Evolutionary conservation across 2,329 filamentous ascomycete species (phyloP), one percentile per base, ranked within the genome.

Genomic region (Fusarium gaditjirri): DNA sequence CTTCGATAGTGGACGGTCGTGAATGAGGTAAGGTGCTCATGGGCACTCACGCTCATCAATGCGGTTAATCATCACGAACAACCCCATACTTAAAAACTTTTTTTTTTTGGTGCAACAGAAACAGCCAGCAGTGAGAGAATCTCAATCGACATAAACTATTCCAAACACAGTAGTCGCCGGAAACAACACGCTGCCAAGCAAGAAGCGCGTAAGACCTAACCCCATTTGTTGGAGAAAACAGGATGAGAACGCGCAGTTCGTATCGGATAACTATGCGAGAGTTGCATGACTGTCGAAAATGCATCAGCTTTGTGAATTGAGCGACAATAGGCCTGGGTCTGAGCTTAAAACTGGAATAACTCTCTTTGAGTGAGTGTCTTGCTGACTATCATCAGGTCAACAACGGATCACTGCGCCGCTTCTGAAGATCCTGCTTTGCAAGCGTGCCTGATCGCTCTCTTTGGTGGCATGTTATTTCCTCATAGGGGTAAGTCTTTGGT

Each of bases 11-110:
- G 35, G 35, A 11, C 17, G 35, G 35, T 6, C n/a, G 12, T 23
- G 39, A n/a, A 2, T 23, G 35, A 36, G 35, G 9, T 19, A 19
- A 36, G 9, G 9, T 36, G 9, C 9, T 19, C 17, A 5, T 31
- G 6, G 14, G 11, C 44, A 31, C 44, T n/a, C 1, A n/a, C 9
- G 44, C 27, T 31, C 11, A 8, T 31, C 8, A 6, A 50, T 3
- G 16, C 2, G 6, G 6, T 14, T 14, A 17, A 3, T 2, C 13
- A 10, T 12, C 16, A 33, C 29, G 2, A 19, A 14, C 11, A 14
- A 23, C 12, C 13, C 2, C 1, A 5, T 25, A 21, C 5, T 13
- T 10, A 5, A 19, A 12, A 19, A 25, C 3, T 14, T 10, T 49
- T 10, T 10, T 49, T 10, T 13, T 8, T 25, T 13, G 8, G 6